Evolutionary conservation across 805 yeast genomes (phyloP), one percentile per base, ranked within the genome.

Genomic region (Metschnikowia cubensis): DNA sequence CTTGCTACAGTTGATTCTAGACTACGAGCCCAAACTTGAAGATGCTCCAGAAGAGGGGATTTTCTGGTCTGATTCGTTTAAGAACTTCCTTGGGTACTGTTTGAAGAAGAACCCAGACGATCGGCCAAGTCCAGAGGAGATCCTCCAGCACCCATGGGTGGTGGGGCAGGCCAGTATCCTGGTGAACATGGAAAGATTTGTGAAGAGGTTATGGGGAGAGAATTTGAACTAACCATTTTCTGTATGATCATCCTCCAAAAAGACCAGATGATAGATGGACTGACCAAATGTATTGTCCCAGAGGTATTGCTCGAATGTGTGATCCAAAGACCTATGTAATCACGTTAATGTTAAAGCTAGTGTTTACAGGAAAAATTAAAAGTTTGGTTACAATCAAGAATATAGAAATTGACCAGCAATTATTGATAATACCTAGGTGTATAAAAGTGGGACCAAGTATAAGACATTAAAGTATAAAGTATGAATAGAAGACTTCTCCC

Each of bases 91-190:
- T 38, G 80, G 80, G 45, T 86, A 85, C 59, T 89, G 96, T 61
- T 71, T 94, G 51, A 88, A 81, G 54, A 92, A 90, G 60, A 88
- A 89, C 53, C 82, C 89, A 38, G 77, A 74, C 31, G 84, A 84
- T 54, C 74, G 99, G 50, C 97, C 98, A 10, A 82, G 91, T 45
- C 99, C 99, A 7, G 76, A 94, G 59, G 97, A 94, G 64, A 87
- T 94, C 92, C 75, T 94, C 42, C 77, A 74, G 47, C 99, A 94
- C 71, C 97, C 97, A 2, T 94, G 99, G 99, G 75, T 89, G 49
- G 69, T 80, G 15, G 89, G 90, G 1, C 96, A 88, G 70, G 80
- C 80, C 69, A 76, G 71, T 55, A 82, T 84, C 63, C 75, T 70
- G 45, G 95, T 92, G 14, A 80, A 83, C 57, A 92, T 94, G 98